A percentile compares a stretch with the other conserved stretches of the same genome.
Conservation (phyloP, 2,329 filamentous ascomycete species). For the Cryphonectria nitschkei region DNA sequence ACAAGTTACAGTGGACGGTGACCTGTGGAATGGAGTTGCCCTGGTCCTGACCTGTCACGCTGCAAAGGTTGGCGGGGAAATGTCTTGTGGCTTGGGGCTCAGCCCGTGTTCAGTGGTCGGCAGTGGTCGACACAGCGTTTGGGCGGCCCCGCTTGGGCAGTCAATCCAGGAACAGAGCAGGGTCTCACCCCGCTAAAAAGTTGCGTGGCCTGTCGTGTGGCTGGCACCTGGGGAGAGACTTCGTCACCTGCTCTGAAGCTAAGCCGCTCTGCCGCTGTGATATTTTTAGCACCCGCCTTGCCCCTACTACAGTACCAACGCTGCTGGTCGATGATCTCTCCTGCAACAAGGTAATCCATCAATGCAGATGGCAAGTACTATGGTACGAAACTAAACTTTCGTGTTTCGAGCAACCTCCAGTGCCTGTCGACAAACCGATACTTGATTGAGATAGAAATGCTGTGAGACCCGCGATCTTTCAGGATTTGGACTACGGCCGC, state of each 20-base stretch:
- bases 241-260: conserved; percentile 3
- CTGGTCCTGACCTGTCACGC: conserved; percentile 3
- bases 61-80: not conserved
- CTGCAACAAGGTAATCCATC: not conserved
- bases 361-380: not conserved
- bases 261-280: not conserved
- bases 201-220: conserved; percentile 8
- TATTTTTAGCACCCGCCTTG: conserved; percentile 8
- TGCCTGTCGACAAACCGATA: not conserved
- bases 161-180: not conserved
- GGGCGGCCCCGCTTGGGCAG: not conserved
- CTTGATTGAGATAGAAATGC: not conserved
- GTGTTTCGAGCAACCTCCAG: not conserved
- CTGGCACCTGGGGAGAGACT: not conserved
- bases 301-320: not conserved
- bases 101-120: not conserved
- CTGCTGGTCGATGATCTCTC: not conserved
- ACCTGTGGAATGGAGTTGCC: conserved; percentile 2
- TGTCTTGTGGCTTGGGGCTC: not conserved
- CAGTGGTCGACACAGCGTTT: not conserved
- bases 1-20: not conserved
- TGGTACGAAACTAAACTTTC: not conserved
- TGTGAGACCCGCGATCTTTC: not conserved
- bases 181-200: conserved; percentile 4
- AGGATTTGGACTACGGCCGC: not conserved